Percentiles rank a stretch among this genome's conserved stretches.
These are phyloP conservation scores for Alternaria sp. DNA, from an alignment of 2,329 filamentous ascomycete species.

Conservation along the genomic window DNA sequence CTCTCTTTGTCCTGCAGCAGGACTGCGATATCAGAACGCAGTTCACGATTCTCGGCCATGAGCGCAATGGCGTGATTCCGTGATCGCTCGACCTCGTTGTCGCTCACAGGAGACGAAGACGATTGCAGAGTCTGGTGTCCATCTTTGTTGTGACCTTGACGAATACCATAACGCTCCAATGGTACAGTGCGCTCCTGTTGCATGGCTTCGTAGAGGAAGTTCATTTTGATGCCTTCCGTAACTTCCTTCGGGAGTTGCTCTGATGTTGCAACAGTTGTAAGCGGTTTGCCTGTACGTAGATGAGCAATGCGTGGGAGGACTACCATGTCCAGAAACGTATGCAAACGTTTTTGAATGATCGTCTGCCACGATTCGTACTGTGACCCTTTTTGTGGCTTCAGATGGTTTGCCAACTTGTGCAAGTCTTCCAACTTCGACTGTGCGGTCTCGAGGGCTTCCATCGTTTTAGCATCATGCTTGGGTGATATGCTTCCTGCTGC, in stretches of 20 bases:
- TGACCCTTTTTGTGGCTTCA: conserved; percentile 13
- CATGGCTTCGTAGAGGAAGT: conserved; percentile 20
- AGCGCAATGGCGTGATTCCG: conserved; percentile 1
- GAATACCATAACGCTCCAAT: conserved; percentile 15
- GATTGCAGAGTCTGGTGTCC: neutral
- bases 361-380: conserved; percentile 13
- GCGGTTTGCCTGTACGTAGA: conserved; percentile 1
- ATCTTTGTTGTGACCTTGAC: neutral
- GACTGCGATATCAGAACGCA: conserved; percentile 4
- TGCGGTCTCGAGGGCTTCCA: conserved; percentile 13
- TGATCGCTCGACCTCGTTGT: conserved; percentile 2
- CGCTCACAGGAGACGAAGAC: neutral
- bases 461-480: neutral
- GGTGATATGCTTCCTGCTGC: neutral
- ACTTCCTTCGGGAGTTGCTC: conserved; percentile 7
- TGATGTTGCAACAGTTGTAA: conserved; percentile 6
- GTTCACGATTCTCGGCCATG: conserved; percentile 3
- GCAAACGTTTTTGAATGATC: conserved; percentile 7
- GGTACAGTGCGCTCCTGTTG: conserved; percentile 21
- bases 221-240: conserved; percentile 9
- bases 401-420: conserved; percentile 1
- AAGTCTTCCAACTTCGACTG: conserved; percentile 13
- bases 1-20: conserved; percentile 7
- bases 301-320: conserved; percentile 12
- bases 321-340: conserved; percentile 7